Percentiles rank a stretch among this genome's conserved stretches.
phyloP scores from a whole-genome alignment of 2,329 filamentous ascomycete genomes.

The Emmonsiellopsis sp. region DNA sequence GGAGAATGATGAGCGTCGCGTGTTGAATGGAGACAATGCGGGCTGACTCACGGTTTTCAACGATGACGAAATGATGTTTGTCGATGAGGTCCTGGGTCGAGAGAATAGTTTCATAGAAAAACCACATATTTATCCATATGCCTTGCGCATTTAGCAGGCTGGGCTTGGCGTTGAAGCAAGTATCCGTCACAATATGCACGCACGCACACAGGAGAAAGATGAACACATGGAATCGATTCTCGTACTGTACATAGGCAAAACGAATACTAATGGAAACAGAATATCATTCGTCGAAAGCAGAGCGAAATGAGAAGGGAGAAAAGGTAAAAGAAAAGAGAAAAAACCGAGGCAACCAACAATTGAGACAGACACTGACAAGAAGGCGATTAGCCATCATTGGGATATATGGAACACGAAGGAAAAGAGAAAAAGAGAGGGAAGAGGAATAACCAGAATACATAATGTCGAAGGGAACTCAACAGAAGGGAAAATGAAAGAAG shows the following conservation, averaged over 20 bases:
- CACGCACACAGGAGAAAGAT: neutral
- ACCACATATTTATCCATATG: no score
- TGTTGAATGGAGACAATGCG: no score
- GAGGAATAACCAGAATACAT: neutral
- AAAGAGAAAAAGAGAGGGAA: neutral
- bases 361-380: neutral
- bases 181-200: no score
- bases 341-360: neutral
- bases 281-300: slow-evolving; percentile 1
- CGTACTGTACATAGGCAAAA: no score
- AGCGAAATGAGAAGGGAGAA: slow-evolving; percentile 11
- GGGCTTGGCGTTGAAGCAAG: no score
- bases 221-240: neutral
- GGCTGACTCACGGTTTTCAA: no score
- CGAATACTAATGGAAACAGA: neutral
- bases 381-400: neutral
- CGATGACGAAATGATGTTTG: no score
- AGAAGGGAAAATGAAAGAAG: neutral
- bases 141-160: no score
- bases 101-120: no score
- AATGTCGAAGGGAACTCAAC: neutral
- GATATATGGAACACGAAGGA: neutral
- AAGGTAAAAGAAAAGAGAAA: slow-evolving; percentile 6
- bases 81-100: no score
- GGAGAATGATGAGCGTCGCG: no score